Conservation (phyloP, 306 rosid species). For the Begonia masoniana region DNA sequence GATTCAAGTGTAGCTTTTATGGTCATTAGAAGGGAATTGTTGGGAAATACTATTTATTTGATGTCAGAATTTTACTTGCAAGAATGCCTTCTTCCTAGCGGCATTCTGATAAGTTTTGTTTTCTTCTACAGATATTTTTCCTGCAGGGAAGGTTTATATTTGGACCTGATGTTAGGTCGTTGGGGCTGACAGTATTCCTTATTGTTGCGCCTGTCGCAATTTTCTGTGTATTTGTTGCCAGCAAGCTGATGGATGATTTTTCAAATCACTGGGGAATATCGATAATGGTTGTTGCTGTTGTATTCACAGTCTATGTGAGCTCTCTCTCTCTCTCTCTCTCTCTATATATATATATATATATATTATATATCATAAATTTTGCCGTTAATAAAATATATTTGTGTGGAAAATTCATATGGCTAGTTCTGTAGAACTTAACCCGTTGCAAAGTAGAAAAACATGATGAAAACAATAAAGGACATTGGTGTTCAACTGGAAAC, state of each 20-base stretch:
- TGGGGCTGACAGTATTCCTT: constrained; percentile 71
- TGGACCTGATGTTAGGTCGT: constrained; percentile 97
- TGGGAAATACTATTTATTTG: not conserved
- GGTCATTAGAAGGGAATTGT: no score
- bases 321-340: constrained; percentile 11
- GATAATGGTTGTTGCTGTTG: constrained; percentile 49
- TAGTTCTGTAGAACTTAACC: no score
- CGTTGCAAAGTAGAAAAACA: not conserved
- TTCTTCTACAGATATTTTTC: constrained; percentile 68
- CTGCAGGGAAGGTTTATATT: constrained; percentile 89
- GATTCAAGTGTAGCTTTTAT: no score
- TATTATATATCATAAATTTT: constrained; percentile 3
- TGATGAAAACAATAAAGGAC: not conserved
- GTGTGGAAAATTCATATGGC: no score
- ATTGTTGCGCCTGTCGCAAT: constrained; percentile 70
- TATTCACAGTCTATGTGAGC: constrained; percentile 71
- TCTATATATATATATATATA: not conserved
- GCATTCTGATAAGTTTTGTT: constrained; percentile 6
- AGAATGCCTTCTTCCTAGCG: no score
- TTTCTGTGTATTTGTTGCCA: constrained; percentile 88
- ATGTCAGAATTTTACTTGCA: no score
- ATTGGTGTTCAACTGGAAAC: not conserved
- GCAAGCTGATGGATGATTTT: constrained; percentile 66
- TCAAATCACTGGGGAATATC: constrained; percentile 56
- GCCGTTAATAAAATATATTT: not conserved